Percentiles rank a stretch among this genome's conserved stretches.
Conservation (phyloP, 805 yeast genomes). For the Debaryomyces tyrocola region DNA sequence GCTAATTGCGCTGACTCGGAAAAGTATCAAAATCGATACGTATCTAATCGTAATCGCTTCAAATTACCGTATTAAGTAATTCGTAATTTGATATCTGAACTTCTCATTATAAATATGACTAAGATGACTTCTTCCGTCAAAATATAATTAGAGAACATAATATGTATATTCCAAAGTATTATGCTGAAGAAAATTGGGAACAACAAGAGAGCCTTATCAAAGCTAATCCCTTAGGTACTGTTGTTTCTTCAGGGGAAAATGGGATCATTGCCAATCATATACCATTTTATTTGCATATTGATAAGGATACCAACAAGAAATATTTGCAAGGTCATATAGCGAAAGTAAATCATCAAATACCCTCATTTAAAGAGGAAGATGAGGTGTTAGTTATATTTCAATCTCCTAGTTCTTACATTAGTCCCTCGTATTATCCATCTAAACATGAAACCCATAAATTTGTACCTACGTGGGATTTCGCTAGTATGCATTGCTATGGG, state of each 20-base stretch:
- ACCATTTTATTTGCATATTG: slow-evolving; percentile 49
- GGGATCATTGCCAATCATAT: slow-evolving; percentile 54
- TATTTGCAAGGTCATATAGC: slow-evolving; percentile 57
- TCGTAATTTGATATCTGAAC: no score
- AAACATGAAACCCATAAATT: slow-evolving; percentile 57
- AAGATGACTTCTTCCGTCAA: no score
- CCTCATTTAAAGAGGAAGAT: slow-evolving; percentile 35
- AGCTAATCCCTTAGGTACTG: slow-evolving; percentile 52
- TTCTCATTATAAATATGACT: no score
- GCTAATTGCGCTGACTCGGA: no score
- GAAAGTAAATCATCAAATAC: slow-evolving; percentile 49
- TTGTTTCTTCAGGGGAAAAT: slow-evolving; percentile 40
- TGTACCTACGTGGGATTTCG: slow-evolving; percentile 74
- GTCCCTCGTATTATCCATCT: slow-evolving; percentile 60
- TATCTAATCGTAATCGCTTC: no score
- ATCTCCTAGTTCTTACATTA: slow-evolving; percentile 50
- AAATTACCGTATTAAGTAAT: no score
- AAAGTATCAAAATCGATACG: no score
- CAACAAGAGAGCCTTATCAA: slow-evolving; percentile 42
- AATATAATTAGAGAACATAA: no score
- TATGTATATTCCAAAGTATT: slow-evolving; percentile 41
- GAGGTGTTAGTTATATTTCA: slow-evolving; percentile 54
- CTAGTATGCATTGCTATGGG: slow-evolving; percentile 57
- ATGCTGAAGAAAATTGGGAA: slow-evolving; percentile 33
- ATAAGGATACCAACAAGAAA: slow-evolving; percentile 34